Percentiles rank a stretch among this genome's conserved stretches.
These are phyloP conservation scores for Aspergillus coremiiformis DNA, from an alignment of 495 filamentous ascomycete genomes.

Conservation along the genomic window DNA sequence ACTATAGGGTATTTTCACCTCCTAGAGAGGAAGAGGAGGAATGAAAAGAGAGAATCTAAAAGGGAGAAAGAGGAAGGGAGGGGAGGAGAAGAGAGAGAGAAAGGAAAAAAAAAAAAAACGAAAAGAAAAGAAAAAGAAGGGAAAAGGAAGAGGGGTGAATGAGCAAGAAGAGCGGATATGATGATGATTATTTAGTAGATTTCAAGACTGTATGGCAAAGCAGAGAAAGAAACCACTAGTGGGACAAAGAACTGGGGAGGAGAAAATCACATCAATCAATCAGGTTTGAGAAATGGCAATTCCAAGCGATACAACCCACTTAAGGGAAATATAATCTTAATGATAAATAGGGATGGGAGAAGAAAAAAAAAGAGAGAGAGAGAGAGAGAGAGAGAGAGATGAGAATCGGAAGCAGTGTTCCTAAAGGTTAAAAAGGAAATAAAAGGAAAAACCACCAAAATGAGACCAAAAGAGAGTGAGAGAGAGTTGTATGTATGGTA, in stretches of 20 bases:
- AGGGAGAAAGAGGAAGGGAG: background rate
- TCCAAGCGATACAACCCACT: background rate
- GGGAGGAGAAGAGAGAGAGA: background rate
- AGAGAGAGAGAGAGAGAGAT: conserved; percentile 1
- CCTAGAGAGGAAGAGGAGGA: background rate
- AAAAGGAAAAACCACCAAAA: conserved; percentile 3
- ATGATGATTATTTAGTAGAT: background rate
- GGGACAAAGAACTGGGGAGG: background rate
- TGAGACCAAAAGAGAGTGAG: conserved; percentile 5
- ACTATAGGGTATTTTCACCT: background rate
- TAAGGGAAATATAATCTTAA: background rate
- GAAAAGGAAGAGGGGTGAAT: background rate
- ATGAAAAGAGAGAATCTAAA: background rate
- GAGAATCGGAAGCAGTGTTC: too few species aligned
- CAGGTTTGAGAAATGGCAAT: background rate
- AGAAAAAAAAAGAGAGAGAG: conserved; percentile 5
- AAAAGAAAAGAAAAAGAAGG: conserved; percentile 1
- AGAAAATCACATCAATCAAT: background rate
- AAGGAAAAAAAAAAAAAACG: conserved; percentile 2
- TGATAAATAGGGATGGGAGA: background rate
- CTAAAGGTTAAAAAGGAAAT: too few species aligned
- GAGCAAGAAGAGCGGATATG: background rate
- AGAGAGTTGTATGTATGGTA: conserved; percentile 4
- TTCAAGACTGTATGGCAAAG: background rate
- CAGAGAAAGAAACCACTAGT: background rate